Evolutionary conservation across 805 yeast genomes (phyloP).

Genomic region (Naumovozyma dairenensis): DNA sequence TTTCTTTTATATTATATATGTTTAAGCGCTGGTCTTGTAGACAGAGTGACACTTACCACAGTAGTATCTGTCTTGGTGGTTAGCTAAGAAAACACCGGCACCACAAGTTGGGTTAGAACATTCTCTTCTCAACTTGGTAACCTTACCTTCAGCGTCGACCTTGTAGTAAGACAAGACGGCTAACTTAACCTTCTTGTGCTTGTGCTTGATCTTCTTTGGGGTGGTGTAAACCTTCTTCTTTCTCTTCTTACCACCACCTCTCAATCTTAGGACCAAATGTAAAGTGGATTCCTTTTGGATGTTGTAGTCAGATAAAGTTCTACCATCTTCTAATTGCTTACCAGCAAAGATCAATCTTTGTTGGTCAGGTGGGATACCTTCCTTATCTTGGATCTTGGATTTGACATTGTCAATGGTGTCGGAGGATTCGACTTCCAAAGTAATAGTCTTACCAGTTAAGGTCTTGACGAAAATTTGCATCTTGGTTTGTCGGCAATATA

Average conservation of each 20-base stretch:
- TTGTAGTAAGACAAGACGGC: constrained; percentile 99
- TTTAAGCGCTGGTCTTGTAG: constrained; percentile 42
- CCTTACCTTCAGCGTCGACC: constrained; percentile 97
- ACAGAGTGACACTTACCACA: constrained; percentile 99
- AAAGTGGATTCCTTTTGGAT: constrained; percentile 96
- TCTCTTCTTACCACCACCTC: constrained; percentile 99
- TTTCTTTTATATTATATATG: constrained; percentile 4
- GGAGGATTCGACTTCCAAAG: constrained; percentile 95
- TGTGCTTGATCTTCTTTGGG: constrained; percentile 99
- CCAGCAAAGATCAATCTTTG: constrained; percentile 97
- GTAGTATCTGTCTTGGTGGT: constrained; percentile 98
- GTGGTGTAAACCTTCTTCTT: constrained; percentile 99
- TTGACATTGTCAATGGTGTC: constrained; percentile 97
- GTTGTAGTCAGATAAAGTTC: constrained; percentile 95
- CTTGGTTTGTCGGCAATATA: constrained; percentile 41
- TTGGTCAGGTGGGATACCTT: constrained; percentile 96
- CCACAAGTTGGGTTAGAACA: constrained; percentile 93
- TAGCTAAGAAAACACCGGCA: constrained; percentile 99
- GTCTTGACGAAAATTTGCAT: constrained; percentile 99
- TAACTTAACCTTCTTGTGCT: constrained; percentile 98
- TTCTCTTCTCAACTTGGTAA: constrained; percentile 97
- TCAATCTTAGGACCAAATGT: constrained; percentile 92
- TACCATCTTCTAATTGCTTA: constrained; percentile 93
- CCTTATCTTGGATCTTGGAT: constrained; percentile 94
- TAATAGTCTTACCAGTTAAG: constrained; percentile 98